These are phyloP conservation scores for Beauveria brongniartii DNA, from an alignment of 2,329 filamentous ascomycete genomes.

Conservation along the genomic window DNA sequence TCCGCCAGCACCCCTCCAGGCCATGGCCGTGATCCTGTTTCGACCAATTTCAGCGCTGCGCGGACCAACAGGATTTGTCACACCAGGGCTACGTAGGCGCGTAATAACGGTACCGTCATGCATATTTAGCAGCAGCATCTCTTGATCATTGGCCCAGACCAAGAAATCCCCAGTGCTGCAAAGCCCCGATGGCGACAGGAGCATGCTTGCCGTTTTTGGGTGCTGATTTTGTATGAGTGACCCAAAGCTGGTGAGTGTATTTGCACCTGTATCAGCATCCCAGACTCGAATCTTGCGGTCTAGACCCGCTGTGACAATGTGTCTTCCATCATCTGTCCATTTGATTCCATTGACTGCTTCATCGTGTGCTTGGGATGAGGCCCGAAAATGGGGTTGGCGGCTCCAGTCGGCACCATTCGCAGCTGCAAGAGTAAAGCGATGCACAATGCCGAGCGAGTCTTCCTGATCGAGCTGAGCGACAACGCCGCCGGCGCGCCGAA, in stretches of 20 bases:
- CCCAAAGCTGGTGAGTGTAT: conserved; percentile 83
- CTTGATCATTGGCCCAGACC: conserved; percentile 72
- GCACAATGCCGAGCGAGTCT: conserved; percentile 62
- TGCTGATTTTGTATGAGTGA: conserved; percentile 69
- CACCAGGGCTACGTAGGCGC: conserved; percentile 59
- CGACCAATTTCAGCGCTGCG: conserved; percentile 46
- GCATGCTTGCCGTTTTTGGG: conserved; percentile 51
- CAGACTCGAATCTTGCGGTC: conserved; percentile 82
- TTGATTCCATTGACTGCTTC: conserved; percentile 77
- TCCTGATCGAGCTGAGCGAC: conserved; percentile 77
- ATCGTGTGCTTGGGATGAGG: conserved; percentile 59
- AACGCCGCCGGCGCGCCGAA: conserved; percentile 67
- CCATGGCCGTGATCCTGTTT: conserved; percentile 65
- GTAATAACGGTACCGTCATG: conserved; percentile 68
- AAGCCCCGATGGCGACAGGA: conserved; percentile 54
- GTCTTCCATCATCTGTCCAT: conserved; percentile 74
- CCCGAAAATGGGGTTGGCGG: conserved; percentile 33
- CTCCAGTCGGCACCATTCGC: conserved; percentile 24
- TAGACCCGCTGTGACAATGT: conserved; percentile 73
- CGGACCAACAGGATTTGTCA: conserved; percentile 32
- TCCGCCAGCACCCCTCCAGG: conserved; percentile 55
- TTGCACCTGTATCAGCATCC: conserved; percentile 72
- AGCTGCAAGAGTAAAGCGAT: conserved; percentile 27
- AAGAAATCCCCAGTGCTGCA: conserved; percentile 55
- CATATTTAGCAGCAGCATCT: conserved; percentile 74